Conservation (phyloP, 129 eudicot genomes). For the Saposhnikovia divaricata region DNA sequence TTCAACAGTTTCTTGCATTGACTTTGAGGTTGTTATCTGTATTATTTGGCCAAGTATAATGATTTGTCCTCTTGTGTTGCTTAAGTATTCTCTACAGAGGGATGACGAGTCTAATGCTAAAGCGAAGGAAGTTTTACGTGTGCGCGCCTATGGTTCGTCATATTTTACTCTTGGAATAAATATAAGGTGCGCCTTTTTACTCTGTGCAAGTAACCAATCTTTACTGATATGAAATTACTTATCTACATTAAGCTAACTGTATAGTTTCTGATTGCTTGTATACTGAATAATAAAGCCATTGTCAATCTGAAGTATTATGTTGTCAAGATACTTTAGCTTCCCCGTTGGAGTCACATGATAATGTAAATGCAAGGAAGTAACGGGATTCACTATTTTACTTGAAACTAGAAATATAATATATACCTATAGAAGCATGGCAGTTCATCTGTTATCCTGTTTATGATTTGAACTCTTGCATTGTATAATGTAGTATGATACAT, state of each 20-base stretch:
- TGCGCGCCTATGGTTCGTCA: constrained; percentile 97
- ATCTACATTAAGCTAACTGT: not conserved
- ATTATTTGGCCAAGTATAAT: not conserved
- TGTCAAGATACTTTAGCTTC: not conserved
- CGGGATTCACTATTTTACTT: not conserved
- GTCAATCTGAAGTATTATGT: not conserved
- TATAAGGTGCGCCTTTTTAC: constrained; percentile 50
- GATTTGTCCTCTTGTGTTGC: constrained; percentile 11
- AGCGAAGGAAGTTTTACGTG: constrained; percentile 75
- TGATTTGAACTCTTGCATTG: not conserved
- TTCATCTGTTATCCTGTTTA: not conserved
- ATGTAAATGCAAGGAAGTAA: not conserved
- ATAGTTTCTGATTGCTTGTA: not conserved
- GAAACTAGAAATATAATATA: not conserved
- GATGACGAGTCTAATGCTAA: constrained; percentile 36
- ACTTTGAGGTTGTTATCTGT: not conserved
- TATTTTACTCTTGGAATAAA: constrained; percentile 85
- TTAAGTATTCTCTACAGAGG: constrained; percentile 29
- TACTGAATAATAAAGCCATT: not conserved
- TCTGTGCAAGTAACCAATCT: constrained; percentile 3
- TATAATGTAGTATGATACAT: not conserved
- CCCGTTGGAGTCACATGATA: not conserved
- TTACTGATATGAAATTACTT: not conserved
- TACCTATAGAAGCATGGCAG: not conserved
- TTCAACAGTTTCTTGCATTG: not conserved